These are phyloP conservation scores for Podaxis sp. DNA, from an alignment of 768 basidiomycete genomes.

Conservation along the genomic window DNA sequence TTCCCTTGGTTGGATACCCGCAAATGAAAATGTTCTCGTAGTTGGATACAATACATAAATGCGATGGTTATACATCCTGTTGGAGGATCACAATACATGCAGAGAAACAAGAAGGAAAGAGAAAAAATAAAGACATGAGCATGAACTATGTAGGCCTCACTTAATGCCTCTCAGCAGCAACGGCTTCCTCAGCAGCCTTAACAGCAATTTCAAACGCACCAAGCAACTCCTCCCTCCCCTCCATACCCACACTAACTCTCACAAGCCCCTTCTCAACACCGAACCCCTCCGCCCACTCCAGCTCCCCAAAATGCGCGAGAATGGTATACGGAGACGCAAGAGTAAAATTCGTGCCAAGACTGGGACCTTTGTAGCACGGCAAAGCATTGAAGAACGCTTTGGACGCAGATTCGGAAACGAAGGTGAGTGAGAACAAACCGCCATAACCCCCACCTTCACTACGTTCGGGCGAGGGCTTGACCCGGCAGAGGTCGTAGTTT, in stretches of 20 bases:
- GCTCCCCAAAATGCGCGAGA: constrained; percentile 84
- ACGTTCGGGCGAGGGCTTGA: constrained; percentile 38
- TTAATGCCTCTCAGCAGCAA: not conserved
- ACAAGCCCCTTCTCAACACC: constrained; percentile 86
- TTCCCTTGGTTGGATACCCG: not conserved
- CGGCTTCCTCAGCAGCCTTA: constrained; percentile 62
- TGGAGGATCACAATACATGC: constrained; percentile 22
- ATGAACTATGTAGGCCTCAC: not conserved
- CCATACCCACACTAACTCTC: constrained; percentile 89
- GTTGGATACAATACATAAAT: constrained; percentile 40
- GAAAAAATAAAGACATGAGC: constrained; percentile 2
- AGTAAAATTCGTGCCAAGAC: constrained; percentile 94
- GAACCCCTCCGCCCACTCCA: constrained; percentile 88
- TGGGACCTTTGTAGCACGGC: constrained; percentile 85
- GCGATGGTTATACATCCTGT: constrained; percentile 25
- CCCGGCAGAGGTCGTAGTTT: constrained; percentile 71
- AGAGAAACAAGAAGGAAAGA: constrained; percentile 3
- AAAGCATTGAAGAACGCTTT: constrained; percentile 83
- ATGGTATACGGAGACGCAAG: constrained; percentile 93
- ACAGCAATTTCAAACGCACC: constrained; percentile 63
- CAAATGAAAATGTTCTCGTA: constrained; percentile 24
- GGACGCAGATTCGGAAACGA: constrained; percentile 66
- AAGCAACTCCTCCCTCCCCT: constrained; percentile 59
- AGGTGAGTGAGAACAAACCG: constrained; percentile 85
- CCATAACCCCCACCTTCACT: constrained; percentile 61